These are phyloP conservation scores for Globisporangium camurandrum DNA, from an alignment of 352 stramenopile species.

Conservation along the genomic window DNA sequence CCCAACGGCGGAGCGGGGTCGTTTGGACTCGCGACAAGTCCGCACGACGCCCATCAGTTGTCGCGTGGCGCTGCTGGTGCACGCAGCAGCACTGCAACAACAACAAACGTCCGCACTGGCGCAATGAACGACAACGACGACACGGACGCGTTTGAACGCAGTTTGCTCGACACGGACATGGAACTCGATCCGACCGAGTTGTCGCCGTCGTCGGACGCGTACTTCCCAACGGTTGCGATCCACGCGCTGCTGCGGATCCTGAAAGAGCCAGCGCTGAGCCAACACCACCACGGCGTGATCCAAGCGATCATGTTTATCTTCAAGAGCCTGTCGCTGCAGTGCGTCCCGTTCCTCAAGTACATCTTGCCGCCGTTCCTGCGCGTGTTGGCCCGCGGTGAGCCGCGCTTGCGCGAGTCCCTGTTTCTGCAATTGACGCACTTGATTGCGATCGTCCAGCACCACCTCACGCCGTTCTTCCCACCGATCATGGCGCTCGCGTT, in stretches of 20 bases:
- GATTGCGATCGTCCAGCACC: slow-evolving; percentile 92
- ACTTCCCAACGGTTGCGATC: slow-evolving; percentile 97
- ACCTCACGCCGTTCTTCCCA: slow-evolving; percentile 95
- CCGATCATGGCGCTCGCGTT: slow-evolving; percentile 95
- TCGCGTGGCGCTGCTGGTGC: slow-evolving; percentile 11
- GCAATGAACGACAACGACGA: slow-evolving; percentile 16
- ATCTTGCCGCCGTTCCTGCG: slow-evolving; percentile 97
- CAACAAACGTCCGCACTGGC: slow-evolving; percentile 7
- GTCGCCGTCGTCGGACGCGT: slow-evolving; percentile 83
- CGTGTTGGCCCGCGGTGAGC: slow-evolving; percentile 89
- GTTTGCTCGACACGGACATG: slow-evolving; percentile 49
- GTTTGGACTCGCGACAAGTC: slow-evolving; percentile 15
- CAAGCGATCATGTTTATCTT: slow-evolving; percentile 99
- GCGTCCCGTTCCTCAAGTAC: slow-evolving; percentile 94
- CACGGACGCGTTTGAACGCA: slow-evolving; percentile 64
- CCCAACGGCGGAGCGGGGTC: not conserved
- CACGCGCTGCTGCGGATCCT: slow-evolving; percentile 95
- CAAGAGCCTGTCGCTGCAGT: slow-evolving; percentile 92
- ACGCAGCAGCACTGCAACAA: slow-evolving; percentile 12
- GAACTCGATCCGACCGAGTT: slow-evolving; percentile 62
- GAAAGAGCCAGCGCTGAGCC: slow-evolving; percentile 91
- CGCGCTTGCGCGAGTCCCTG: slow-evolving; percentile 92
- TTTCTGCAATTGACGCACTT: slow-evolving; percentile 95
- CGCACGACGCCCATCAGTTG: no score
- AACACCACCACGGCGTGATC: slow-evolving; percentile 95